Evolutionary conservation across 768 basidiomycete genomes (phyloP).

Genomic region (Russula vinacea): DNA sequence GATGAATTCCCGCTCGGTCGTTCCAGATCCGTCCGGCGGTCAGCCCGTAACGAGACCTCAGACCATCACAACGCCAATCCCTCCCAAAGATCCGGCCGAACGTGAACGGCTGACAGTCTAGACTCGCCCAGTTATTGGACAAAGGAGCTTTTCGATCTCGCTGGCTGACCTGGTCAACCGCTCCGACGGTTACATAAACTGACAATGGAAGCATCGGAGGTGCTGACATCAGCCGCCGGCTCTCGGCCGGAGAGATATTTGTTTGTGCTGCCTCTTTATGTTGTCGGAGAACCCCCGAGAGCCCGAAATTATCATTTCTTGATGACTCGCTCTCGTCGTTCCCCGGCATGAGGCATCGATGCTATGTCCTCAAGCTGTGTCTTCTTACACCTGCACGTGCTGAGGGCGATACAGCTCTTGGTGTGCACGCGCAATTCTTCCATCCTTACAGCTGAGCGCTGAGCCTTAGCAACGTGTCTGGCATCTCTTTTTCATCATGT

Average conservation of each 20-base stretch:
- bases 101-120: background rate
- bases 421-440: background rate
- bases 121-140: background rate
- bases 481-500: conserved; percentile 6
- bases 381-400: background rate
- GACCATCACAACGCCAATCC: background rate
- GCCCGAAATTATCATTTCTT: background rate
- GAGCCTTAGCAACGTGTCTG: background rate
- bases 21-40: conserved; percentile 19
- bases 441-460: background rate
- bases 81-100: conserved; percentile 13
- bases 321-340: background rate
- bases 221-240: conserved; percentile 5
- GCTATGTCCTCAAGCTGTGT: background rate
- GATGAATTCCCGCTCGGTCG: conserved; percentile 8
- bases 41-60: background rate
- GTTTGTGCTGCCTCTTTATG: background rate
- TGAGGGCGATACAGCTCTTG: background rate
- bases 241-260: background rate
- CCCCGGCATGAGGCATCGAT: background rate
- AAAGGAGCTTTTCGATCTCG: background rate
- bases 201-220: background rate
- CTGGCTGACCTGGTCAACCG: background rate
- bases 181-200: conserved; percentile 5
- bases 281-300: background rate